phyloP scores from a whole-genome alignment of 2,329 filamentous ascomycete species.

The Venturia effusa region DNA sequence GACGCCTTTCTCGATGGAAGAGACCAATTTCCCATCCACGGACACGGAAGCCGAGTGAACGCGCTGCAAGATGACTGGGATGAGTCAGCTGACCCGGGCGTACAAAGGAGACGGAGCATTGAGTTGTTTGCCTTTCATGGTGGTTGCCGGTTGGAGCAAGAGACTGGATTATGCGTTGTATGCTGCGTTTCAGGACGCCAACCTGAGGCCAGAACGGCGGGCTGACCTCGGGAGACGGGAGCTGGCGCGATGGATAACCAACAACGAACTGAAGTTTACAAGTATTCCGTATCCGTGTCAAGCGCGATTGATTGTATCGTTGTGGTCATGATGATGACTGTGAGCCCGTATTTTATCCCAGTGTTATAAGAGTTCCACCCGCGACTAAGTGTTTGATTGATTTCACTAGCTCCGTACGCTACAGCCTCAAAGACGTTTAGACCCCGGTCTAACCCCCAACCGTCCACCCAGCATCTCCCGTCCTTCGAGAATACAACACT shows the following conservation, averaged over 20 bases:
- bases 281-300: background rate
- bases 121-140: slow-evolving; percentile 3
- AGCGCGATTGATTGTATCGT: background rate
- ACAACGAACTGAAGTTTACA: no score
- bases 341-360: background rate
- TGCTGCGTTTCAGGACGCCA: background rate
- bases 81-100: background rate
- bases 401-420: no score
- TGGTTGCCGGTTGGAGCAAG: background rate
- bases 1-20: slow-evolving; percentile 80
- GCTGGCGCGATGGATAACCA: background rate
- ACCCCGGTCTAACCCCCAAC: no score
- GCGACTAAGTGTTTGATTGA: no score
- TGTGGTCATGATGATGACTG: background rate
- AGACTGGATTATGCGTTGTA: background rate
- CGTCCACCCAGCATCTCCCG: background rate
- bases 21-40: slow-evolving; percentile 82
- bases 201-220: background rate
- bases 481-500: background rate
- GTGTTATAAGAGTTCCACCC: background rate
- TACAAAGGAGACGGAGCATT: background rate
- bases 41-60: slow-evolving; percentile 93
- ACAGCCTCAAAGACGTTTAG: no score
- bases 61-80: slow-evolving; percentile 74
- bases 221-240: background rate